phyloP scores from a whole-genome alignment of 2,329 filamentous ascomycete genomes.

The Cytospora mali region DNA sequence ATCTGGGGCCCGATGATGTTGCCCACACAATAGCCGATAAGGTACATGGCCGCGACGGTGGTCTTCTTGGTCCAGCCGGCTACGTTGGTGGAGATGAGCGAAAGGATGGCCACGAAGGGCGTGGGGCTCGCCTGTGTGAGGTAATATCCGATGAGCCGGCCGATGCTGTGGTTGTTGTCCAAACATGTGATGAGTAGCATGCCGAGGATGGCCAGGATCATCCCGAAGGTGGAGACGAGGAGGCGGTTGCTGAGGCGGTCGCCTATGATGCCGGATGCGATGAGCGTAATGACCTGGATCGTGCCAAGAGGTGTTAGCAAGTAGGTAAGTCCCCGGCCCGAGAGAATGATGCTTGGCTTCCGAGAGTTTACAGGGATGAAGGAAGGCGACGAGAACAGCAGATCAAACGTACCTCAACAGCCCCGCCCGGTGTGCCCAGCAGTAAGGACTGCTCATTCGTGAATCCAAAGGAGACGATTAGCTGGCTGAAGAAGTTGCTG shows the following conservation, averaged over 20 bases:
- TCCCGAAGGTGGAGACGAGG: slow-evolving; percentile 54
- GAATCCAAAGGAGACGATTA: slow-evolving; percentile 62
- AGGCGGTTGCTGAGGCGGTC: slow-evolving; percentile 60
- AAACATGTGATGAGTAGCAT: slow-evolving; percentile 67
- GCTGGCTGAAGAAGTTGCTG: slow-evolving; percentile 44
- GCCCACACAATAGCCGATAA: slow-evolving; percentile 55
- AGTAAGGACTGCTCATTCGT: slow-evolving; percentile 63
- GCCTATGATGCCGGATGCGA: slow-evolving; percentile 49
- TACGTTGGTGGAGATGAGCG: slow-evolving; percentile 64
- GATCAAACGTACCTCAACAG: slow-evolving; percentile 58
- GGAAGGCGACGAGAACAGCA: neutral
- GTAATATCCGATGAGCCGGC: slow-evolving; percentile 66
- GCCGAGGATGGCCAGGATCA: slow-evolving; percentile 58
- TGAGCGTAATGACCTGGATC: slow-evolving; percentile 33
- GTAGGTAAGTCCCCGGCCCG: slow-evolving; percentile 42
- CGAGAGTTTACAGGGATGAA: too few species aligned
- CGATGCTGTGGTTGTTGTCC: slow-evolving; percentile 58
- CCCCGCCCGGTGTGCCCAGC: slow-evolving; percentile 66
- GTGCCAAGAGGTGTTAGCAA: slow-evolving; percentile 28
- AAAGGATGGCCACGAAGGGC: slow-evolving; percentile 65
- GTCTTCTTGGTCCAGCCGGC: slow-evolving; percentile 62
- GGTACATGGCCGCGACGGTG: slow-evolving; percentile 56
- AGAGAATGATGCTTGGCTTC: slow-evolving; percentile 28
- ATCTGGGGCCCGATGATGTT: slow-evolving; percentile 59
- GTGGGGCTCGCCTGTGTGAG: slow-evolving; percentile 62